Conservation (phyloP, 495 filamentous ascomycete genomes). For the Aspergillus avenaceus region DNA sequence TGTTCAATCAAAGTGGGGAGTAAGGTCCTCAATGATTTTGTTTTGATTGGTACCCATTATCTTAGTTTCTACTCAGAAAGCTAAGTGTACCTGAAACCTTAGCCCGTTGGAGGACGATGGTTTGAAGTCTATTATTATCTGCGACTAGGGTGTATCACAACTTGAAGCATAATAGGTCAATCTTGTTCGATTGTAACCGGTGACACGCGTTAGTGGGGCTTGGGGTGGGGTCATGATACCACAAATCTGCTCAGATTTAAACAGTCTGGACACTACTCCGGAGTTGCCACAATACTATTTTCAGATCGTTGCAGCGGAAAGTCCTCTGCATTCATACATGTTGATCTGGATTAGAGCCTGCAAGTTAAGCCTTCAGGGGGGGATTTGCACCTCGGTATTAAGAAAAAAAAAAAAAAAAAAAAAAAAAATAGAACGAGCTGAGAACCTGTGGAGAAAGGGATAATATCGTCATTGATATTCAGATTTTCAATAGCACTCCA, state of each 20-base stretch:
- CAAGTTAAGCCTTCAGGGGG: too few species aligned
- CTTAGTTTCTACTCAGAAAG: background rate
- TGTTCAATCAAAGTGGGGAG: background rate
- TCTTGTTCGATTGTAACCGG: conserved; percentile 1
- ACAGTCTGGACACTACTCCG: background rate
- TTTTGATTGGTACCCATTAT: background rate
- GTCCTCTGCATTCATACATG: background rate
- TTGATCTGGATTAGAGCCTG: background rate
- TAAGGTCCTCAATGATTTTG: too few species aligned
- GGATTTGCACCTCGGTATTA: too few species aligned
- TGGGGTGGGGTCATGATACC: conserved; percentile 2
- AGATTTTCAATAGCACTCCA: background rate
- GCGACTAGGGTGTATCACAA: background rate
- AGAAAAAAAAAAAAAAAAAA: too few species aligned
- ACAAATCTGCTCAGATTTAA: background rate
- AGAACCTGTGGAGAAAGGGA: background rate
- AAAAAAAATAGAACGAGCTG: too few species aligned
- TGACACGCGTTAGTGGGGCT: conserved; percentile 27
- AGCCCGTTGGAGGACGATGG: conserved; percentile 2
- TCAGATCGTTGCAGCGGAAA: conserved; percentile 6
- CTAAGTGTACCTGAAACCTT: conserved; percentile 18
- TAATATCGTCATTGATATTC: background rate
- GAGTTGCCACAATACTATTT: conserved; percentile 17
- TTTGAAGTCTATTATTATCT: conserved; percentile 2
- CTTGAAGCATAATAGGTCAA: conserved; percentile 1